Evolutionary conservation across 2,329 filamentous ascomycete genomes (phyloP).

Genomic region (Clonostachys rhizophaga): DNA sequence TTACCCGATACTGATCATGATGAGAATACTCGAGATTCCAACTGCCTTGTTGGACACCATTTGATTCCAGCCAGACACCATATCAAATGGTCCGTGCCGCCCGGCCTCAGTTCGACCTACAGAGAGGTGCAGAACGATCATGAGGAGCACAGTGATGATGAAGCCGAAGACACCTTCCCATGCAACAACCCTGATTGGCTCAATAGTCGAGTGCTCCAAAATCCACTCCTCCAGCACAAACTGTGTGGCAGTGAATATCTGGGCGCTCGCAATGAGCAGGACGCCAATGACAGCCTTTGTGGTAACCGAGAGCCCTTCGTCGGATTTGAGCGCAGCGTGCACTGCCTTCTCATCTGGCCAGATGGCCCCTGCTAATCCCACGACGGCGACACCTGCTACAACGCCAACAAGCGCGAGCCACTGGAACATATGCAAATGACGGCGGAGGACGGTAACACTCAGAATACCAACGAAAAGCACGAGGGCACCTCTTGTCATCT

Average conservation of each 20-base stretch:
- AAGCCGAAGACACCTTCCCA: conserved; percentile 97
- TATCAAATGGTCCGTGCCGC: conserved; percentile 82
- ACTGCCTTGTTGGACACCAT: conserved; percentile 69
- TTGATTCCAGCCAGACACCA: conserved; percentile 78
- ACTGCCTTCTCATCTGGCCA: conserved; percentile 60
- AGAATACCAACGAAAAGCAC: conserved; percentile 96
- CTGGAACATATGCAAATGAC: conserved; percentile 80
- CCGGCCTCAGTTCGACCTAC: conserved; percentile 74
- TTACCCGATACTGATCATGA: conserved; percentile 97
- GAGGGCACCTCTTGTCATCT: conserved; percentile 94
- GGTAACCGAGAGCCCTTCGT: conserved; percentile 28
- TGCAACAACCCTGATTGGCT: conserved; percentile 86
- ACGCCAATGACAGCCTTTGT: conserved; percentile 72
- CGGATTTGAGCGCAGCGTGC: conserved; percentile 29
- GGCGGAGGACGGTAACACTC: conserved; percentile 83
- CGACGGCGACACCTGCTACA: conserved; percentile 80
- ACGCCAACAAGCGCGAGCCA: conserved; percentile 88
- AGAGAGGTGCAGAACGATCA: conserved; percentile 73
- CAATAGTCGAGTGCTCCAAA: conserved; percentile 58
- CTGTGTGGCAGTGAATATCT: conserved; percentile 95
- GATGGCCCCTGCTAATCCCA: conserved; percentile 84
- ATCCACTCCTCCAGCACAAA: conserved; percentile 96
- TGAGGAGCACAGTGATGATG: conserved; percentile 68
- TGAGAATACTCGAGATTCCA: conserved; percentile 73
- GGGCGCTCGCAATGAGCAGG: conserved; percentile 84